Base-by-base conservation (phyloP, 495 filamentous ascomycete species). In the Xylaria intraflava region DNA sequence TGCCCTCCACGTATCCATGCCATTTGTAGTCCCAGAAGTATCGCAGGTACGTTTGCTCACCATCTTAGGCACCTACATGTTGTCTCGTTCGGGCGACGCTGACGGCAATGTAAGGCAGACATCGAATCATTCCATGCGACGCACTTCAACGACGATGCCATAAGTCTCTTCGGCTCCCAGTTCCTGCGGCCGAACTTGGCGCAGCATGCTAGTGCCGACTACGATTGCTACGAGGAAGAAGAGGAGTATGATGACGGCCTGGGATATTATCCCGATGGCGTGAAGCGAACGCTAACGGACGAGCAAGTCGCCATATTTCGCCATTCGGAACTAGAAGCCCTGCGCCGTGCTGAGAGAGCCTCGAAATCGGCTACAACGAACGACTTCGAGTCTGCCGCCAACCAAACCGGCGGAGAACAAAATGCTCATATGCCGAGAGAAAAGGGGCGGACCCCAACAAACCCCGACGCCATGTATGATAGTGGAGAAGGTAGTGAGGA, bases 271-370 rank as follows among this genome's bases (percentile, higher is more conserved):
- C 72, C 79, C 6, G 91, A 97, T 58, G 92, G 94, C 12, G 81
- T 83, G 49, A 95, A 95, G 66, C 84, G 94, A 6, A 96, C 90
- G 6, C 72, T 98, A 46, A 97, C 94, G 2, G 88, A 96, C 66
- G 87, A 88, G 51, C 87, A 98, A 69, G 88, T 96, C 40, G 82
- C 77, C 16, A 93, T 95, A 35, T 96, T 97, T 64, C 76, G 93
- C 53, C 87, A 93, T 65, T 93, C 85, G 12, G 93, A 98, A 70
- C 79, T 97, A 39, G 83, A 95, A 62, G 62, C 76, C 7, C 69
- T 96, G 16, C 69, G 89, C 3, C 79, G 85, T 9, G 75, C 49
- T 27, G 53, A 64, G 40, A 69, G 65, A 45, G 41, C 49, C 38
- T 49, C 20, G 29, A 62, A 68, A 47, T 30, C 39, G 11, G 49